phyloP scores from a whole-genome alignment of 73 alveolate species.

The Urostyla sp. region DNA sequence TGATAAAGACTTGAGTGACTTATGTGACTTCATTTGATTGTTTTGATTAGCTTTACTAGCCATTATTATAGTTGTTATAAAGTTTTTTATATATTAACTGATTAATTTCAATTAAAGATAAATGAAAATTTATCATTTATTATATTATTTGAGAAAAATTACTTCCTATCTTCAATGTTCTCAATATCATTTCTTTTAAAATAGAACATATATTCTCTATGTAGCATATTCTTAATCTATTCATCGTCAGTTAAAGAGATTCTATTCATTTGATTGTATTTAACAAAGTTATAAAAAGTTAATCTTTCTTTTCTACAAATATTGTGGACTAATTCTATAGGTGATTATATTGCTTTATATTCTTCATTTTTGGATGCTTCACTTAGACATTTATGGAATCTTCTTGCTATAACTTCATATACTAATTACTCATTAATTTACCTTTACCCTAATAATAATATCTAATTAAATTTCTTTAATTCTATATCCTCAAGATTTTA shows the following conservation, averaged over 20 bases:
- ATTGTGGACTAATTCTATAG: constrained; percentile 9
- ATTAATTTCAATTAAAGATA: constrained; percentile 2
- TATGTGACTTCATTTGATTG: no score
- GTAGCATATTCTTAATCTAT: constrained; percentile 11
- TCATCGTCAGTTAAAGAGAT: not conserved
- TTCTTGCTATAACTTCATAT: constrained; percentile 12
- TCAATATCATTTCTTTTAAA: constrained; percentile 18
- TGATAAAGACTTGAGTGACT: no score
- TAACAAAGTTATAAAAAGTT: constrained; percentile 9
- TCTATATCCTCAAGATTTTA: no score
- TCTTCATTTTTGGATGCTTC: not conserved
- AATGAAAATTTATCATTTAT: not conserved
- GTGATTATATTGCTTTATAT: not conserved
- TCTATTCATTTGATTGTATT: not conserved
- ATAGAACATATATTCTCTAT: constrained; percentile 31
- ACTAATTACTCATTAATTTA: no score
- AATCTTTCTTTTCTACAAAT: constrained; percentile 36
- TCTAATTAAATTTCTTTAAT: no score
- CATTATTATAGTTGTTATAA: not conserved
- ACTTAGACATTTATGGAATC: constrained; percentile 26
- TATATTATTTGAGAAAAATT: not conserved
- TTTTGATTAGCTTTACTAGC: no score
- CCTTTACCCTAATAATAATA: no score
- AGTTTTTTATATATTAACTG: not conserved
- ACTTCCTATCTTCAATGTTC: not conserved